Evolutionary conservation across 331 rosid genomes (phyloP).

Genomic region (Prunus yedoensis): DNA sequence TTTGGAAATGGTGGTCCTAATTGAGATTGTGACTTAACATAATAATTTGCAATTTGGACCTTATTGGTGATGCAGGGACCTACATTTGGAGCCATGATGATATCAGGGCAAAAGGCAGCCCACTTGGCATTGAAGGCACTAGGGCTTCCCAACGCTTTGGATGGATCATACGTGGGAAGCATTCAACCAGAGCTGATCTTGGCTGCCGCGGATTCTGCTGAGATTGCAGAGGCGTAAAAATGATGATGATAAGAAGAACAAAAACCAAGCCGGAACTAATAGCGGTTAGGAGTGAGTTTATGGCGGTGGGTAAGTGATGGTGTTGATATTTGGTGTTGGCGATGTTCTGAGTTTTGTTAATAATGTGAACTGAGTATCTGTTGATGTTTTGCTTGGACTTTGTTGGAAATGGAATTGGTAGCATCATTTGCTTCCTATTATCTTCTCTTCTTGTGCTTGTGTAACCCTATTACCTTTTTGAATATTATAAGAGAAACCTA

Average conservation of each 20-base stretch:
- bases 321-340: slow-evolving; percentile 8
- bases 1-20: not conserved
- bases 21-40: not conserved
- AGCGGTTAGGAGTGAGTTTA: slow-evolving; percentile 7
- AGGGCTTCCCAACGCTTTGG: slow-evolving; percentile 59
- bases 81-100: slow-evolving; percentile 87
- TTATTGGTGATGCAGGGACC: slow-evolving; percentile 59
- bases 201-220: slow-evolving; percentile 62
- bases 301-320: not conserved
- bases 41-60: not conserved
- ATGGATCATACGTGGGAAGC: slow-evolving; percentile 43
- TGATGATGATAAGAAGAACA: not conserved
- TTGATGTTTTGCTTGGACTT: not conserved
- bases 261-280: slow-evolving; percentile 24
- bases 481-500: too few relatives aligned
- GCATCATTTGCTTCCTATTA: not conserved
- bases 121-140: slow-evolving; percentile 56
- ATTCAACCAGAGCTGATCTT: slow-evolving; percentile 54
- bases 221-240: slow-evolving; percentile 55
- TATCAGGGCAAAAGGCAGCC: slow-evolving; percentile 82
- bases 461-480: too few relatives aligned
- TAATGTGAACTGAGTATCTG: not conserved
- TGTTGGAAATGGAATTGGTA: not conserved
- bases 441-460: too few relatives aligned
- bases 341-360: too few relatives aligned